phyloP scores from a whole-genome alignment of 768 basidiomycete species.

The Macrolepiota albuminosa region DNA sequence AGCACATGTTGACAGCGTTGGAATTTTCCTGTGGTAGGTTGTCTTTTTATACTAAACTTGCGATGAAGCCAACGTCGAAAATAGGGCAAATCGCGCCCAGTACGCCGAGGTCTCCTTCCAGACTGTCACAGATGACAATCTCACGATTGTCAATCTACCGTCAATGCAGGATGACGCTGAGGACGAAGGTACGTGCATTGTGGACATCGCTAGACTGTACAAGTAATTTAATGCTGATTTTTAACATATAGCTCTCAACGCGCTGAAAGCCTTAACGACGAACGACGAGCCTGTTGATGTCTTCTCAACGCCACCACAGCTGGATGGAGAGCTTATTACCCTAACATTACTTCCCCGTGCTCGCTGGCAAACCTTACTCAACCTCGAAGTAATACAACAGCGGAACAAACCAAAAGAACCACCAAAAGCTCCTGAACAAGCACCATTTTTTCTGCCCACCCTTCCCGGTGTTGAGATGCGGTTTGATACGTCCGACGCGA shows the following conservation, averaged over 20 bases:
- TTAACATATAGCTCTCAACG: slow-evolving; percentile 54
- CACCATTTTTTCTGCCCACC: slow-evolving; percentile 96
- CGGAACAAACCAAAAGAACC: slow-evolving; percentile 96
- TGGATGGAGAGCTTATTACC: slow-evolving; percentile 89
- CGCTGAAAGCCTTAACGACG: slow-evolving; percentile 57
- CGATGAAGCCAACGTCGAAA: neutral
- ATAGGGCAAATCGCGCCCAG: slow-evolving; percentile 93
- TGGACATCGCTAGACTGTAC: neutral
- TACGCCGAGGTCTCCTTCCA: slow-evolving; percentile 82
- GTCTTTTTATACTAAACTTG: neutral
- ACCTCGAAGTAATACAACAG: slow-evolving; percentile 94
- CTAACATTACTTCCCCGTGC: slow-evolving; percentile 88
- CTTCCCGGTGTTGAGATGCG: slow-evolving; percentile 82
- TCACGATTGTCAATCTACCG: slow-evolving; percentile 68
- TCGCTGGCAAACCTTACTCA: slow-evolving; percentile 95
- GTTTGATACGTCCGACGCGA: slow-evolving; percentile 55
- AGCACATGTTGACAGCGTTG: slow-evolving; percentile 90
- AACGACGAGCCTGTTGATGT: slow-evolving; percentile 61
- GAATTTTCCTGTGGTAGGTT: slow-evolving; percentile 86
- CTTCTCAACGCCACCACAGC: slow-evolving; percentile 82
- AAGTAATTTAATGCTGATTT: neutral
- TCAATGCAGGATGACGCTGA: slow-evolving; percentile 79
- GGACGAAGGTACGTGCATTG: slow-evolving; percentile 59
- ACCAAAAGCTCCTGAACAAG: slow-evolving; percentile 91
- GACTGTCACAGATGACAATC: slow-evolving; percentile 71